Base-by-base conservation (phyloP, 2,329 filamentous ascomycete species). In the Septoria petroselini region DNA sequence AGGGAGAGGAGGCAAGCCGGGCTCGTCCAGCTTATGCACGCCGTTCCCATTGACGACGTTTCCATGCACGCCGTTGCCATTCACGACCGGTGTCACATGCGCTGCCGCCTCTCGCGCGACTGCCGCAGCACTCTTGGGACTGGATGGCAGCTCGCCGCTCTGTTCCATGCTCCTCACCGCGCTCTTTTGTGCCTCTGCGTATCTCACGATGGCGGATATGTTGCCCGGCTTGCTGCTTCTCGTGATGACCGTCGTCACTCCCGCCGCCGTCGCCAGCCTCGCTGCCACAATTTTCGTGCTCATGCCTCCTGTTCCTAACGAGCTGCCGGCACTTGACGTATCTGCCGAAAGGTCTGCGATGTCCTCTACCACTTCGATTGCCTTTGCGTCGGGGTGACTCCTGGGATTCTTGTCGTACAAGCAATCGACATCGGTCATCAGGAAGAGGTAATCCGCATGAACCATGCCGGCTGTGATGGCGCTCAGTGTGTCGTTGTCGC, bases 401-500 rank as follows among this genome's bases (percentile, higher is more conserved):
- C 93, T 81, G 1, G 93, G 93, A 62, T 98, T 98, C 70, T 91
- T 93, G 70, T 95, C 90, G 70, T 98, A 98, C 9, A 98, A 76
- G 66, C 91, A 96, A 68, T 98, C 93, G 40, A 98, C 93, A 66
- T 98, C 93, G 1, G 93, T 98, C 93, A 98, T 97, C 57, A 98
- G 79, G 71, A 98, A 98, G 7, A 98, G 78, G 63, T 95, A 88
- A 65, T 98, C 91, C 42, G 93, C 93, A 64, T 95, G 89, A 15
- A 97, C 88, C 90, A 97, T 97, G 59, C 87, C 93, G 1, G 93
- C 89, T 0, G 93, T 95, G 61, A 98, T 96, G 50, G 93, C 93
- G 9, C 90, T 95, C 39, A 98, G 77, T 1, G 93, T 98, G 70
- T 98, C 93, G 63, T 98, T 98, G 76, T 98, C 93, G 59, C 93